Percentiles rank a stretch among this genome's conserved stretches.
Conservation (phyloP, 1,284 basidiomycete genomes). For the Retiboletus flavoniger region DNA sequence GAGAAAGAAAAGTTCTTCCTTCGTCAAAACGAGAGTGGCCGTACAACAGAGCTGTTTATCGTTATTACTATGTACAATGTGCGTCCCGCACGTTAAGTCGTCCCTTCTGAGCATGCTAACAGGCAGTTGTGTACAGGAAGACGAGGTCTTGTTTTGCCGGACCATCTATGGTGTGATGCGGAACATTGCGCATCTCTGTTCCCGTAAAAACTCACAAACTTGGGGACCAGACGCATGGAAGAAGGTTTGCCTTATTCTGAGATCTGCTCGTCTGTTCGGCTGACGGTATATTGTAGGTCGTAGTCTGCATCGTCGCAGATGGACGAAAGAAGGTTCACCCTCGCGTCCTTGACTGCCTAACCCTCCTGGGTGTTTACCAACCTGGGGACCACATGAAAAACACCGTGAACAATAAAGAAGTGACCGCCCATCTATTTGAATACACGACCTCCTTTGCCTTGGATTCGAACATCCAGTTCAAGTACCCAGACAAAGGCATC, state of each 20-base stretch:
- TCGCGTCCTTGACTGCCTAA: slow-evolving; percentile 90
- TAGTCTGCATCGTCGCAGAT: slow-evolving; percentile 94
- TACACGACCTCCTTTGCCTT: slow-evolving; percentile 91
- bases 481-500: slow-evolving; percentile 93
- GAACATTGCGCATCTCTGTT: slow-evolving; percentile 88
- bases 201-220: slow-evolving; percentile 89
- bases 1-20: slow-evolving; percentile 80
- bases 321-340: slow-evolving; percentile 92
- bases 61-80: slow-evolving; percentile 97
- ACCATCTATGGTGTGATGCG: slow-evolving; percentile 96
- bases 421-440: slow-evolving; percentile 94
- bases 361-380: slow-evolving; percentile 77
- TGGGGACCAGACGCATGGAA: slow-evolving; percentile 99
- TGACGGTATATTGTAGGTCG: slow-evolving; percentile 55
- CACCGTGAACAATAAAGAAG: slow-evolving; percentile 81
- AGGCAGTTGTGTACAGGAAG: slow-evolving; percentile 60
- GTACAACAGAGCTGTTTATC: slow-evolving; percentile 91
- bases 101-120: slow-evolving; percentile 77
- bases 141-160: slow-evolving; percentile 90
- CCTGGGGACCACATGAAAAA: slow-evolving; percentile 86
- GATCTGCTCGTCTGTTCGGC: neutral
- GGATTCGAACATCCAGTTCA: slow-evolving; percentile 88
- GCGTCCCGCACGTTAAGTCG: slow-evolving; percentile 47
- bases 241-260: slow-evolving; percentile 56
- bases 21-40: slow-evolving; percentile 76